Evolutionary conservation across 2,329 filamentous ascomycete species (phyloP).

Genomic region (Colletotrichum sp.): DNA sequence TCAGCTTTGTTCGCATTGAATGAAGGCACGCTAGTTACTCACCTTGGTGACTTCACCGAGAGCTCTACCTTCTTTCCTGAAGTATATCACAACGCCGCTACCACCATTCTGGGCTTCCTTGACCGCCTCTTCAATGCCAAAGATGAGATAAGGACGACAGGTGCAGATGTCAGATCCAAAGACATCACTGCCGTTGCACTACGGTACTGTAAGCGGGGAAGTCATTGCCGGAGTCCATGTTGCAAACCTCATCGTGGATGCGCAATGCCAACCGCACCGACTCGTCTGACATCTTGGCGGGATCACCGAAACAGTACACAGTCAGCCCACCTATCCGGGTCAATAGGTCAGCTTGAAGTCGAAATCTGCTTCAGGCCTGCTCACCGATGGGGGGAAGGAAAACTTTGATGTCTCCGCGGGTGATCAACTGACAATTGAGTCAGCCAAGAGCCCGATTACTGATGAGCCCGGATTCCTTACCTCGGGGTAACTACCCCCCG

Average conservation of each 20-base stretch:
- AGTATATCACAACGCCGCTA: conserved; percentile 96
- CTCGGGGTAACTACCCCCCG: conserved; percentile 94
- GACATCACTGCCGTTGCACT: conserved; percentile 95
- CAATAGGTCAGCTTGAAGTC: neutral
- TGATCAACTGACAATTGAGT: conserved; percentile 71
- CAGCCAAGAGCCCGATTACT: neutral
- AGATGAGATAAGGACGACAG: conserved; percentile 93
- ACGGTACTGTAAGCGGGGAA: neutral
- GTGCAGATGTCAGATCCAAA: conserved; percentile 99
- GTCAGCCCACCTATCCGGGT: conserved; percentile 73
- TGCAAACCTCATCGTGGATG: conserved; percentile 69
- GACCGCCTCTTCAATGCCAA: conserved; percentile 96
- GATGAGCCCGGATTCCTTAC: conserved; percentile 33
- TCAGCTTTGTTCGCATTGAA: conserved; percentile 31
- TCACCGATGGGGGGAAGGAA: conserved; percentile 91
- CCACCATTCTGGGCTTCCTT: conserved; percentile 95
- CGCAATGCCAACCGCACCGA: conserved; percentile 81
- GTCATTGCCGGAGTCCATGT: neutral
- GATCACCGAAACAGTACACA: conserved; percentile 96
- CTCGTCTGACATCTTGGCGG: conserved; percentile 90
- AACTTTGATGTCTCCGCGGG: conserved; percentile 89
- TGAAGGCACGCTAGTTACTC: conserved; percentile 36
- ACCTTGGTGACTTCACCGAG: conserved; percentile 96
- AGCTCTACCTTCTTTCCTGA: conserved; percentile 95
- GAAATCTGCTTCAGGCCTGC: conserved; percentile 1